Evolutionary conservation across 73 alveolate species (phyloP).

Genomic region (Uronychia setigera): DNA sequence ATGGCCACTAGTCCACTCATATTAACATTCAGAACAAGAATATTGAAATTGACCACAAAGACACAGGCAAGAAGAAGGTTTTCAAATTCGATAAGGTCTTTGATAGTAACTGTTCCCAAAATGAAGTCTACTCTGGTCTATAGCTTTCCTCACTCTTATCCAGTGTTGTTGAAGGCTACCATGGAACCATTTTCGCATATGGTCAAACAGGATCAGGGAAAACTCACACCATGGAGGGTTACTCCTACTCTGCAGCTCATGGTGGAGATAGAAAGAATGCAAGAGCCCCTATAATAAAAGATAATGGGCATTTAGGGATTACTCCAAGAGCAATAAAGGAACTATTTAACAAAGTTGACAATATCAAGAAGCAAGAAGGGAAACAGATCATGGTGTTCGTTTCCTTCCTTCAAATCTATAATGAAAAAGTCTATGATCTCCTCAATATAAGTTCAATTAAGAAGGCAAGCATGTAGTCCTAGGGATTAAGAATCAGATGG

Average conservation of each 20-base stretch:
- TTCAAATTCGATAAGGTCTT: slow-evolving; percentile 49
- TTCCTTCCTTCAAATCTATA: slow-evolving; percentile 69
- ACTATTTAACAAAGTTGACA: not conserved
- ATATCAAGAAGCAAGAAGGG: not conserved
- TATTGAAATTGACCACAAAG: slow-evolving; percentile 38
- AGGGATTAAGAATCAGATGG: slow-evolving; percentile 78
- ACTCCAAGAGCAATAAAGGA: not conserved
- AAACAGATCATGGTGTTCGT: slow-evolving; percentile 21
- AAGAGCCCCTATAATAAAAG: slow-evolving; percentile 6
- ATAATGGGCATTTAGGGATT: not conserved
- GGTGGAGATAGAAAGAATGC: not conserved
- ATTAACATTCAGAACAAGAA: slow-evolving; percentile 55
- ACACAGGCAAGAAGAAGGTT: not conserved
- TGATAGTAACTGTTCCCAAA: slow-evolving; percentile 7
- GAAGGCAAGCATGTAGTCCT: slow-evolving; percentile 21
- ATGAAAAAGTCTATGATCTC: slow-evolving; percentile 83
- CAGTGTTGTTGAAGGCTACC: slow-evolving; percentile 52
- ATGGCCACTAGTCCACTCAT: not conserved
- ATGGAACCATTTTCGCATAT: slow-evolving; percentile 53
- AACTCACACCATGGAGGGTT: slow-evolving; percentile 17
- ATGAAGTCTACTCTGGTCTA: slow-evolving; percentile 25
- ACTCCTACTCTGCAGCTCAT: not conserved
- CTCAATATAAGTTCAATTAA: slow-evolving; percentile 46
- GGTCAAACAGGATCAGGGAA: slow-evolving; percentile 70
- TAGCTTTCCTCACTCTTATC: slow-evolving; percentile 35